Evolutionary conservation across 2,329 filamentous ascomycete genomes (phyloP), one percentile per base, ranked within the genome.

Genomic region (Magnaporthiopsis poae): DNA sequence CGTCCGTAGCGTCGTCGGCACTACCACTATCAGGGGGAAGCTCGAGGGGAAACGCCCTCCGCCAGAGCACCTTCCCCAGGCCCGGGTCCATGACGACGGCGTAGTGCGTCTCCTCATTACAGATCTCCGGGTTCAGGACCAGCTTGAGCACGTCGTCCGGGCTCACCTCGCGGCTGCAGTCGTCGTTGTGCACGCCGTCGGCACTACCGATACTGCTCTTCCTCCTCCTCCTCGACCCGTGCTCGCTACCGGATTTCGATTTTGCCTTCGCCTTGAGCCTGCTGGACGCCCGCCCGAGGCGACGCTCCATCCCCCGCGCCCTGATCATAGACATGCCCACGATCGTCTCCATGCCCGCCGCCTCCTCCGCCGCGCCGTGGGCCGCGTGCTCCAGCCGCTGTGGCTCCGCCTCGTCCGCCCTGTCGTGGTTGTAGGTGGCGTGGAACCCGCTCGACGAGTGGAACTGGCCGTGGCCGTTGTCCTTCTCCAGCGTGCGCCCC

Each of bases 1-100:
- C n/a, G 21, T 56, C 21, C 5, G 46, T 9, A 21, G 46, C 15
- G 9, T 25, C 46, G n/a, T 56, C n/a, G 5, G 7, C 8, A 11
- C 46, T 21, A 3, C 25, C 46, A 11, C 7, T 25, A 5, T 2
- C n/a, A 9, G 46, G 21, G 21, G 46, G 18, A 11, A 56, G 9
- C 46, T n/a, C 46, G 33, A 63, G 31, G 1, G 60, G 60, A 25
- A 66, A 73, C 33, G 63, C 70, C 21, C 75, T 75, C 3, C 77
- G 77, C 65, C 76, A 78, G n/a, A 82, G 73, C 0, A 80, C 74
- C 56, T 77, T 76, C 13, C 81, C 80, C 0, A 76, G 78, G 67
- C 78, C 76, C 0, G 81, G 80, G 61, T 84, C 81, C 70, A 80
- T 81, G 13, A 82, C 77, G 5, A 73, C 71, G 0, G 73, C 74